phyloP scores from a whole-genome alignment of 2,329 filamentous ascomycete species.

The Aspergillus ochraceus region DNA sequence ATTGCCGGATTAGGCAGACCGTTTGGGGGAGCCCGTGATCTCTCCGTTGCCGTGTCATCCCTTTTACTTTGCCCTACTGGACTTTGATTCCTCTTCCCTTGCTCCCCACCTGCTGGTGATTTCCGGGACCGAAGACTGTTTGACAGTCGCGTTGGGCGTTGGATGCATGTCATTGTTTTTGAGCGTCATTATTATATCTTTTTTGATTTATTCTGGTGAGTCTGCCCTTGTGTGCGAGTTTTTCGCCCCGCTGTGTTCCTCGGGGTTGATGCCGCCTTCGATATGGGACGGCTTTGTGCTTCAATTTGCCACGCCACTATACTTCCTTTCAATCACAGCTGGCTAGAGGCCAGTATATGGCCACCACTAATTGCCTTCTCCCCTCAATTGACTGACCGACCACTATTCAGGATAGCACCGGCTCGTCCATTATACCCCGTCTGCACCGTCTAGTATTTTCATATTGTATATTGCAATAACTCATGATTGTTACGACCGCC shows the following conservation, averaged over 20 bases:
- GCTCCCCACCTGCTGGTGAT: constrained; percentile 16
- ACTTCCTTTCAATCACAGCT: not conserved
- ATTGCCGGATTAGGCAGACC: constrained; percentile 37
- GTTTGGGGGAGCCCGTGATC: constrained; percentile 19
- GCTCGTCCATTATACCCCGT: constrained; percentile 18
- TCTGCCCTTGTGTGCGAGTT: not conserved
- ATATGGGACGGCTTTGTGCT: not conserved
- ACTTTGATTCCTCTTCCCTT: constrained; percentile 1
- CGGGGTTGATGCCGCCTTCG: not conserved
- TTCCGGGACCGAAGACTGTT: constrained; percentile 1
- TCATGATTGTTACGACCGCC: constrained; percentile 23
- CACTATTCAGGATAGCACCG: not conserved
- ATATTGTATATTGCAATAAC: constrained; percentile 16
- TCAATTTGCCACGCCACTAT: not conserved
- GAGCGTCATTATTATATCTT: constrained; percentile 24
- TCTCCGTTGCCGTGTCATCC: constrained; percentile 21
- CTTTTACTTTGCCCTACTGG: not conserved
- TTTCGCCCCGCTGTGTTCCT: not conserved
- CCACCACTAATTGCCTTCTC: not conserved
- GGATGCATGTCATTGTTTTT: constrained; percentile 27
- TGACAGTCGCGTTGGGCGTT: constrained; percentile 25
- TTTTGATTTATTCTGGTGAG: constrained; percentile 20
- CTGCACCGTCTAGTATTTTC: constrained; percentile 10
- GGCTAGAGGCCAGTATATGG: not conserved
- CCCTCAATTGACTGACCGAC: constrained; percentile 7